Evolutionary conservation across 257 asterid genomes (phyloP).

Genomic region (Solanum paucissectum): DNA sequence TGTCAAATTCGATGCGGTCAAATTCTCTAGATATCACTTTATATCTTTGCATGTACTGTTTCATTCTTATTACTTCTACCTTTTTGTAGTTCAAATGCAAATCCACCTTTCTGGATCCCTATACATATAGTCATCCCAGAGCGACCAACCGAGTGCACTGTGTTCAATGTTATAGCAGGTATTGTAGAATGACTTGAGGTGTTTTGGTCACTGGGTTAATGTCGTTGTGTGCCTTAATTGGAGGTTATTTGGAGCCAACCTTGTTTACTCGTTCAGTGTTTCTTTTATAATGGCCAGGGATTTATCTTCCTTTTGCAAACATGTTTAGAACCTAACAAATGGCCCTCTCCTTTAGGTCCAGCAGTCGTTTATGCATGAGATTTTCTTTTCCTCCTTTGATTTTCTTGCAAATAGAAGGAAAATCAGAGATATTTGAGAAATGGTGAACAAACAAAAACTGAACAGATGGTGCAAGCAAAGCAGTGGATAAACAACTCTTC

Average conservation of each 20-base stretch:
- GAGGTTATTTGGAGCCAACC: no score
- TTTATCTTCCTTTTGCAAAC: neutral
- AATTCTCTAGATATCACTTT: neutral
- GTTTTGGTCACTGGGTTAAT: no score
- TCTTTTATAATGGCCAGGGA: neutral
- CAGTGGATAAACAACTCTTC: neutral
- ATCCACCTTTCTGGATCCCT: slow-evolving; percentile 97
- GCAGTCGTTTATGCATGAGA: neutral
- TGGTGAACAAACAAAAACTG: neutral
- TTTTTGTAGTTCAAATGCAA: slow-evolving; percentile 70
- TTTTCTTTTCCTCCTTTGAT: neutral
- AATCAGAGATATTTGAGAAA: neutral
- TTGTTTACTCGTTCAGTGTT: no score
- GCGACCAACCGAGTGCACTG: slow-evolving; percentile 95
- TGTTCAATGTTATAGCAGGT: slow-evolving; percentile 97
- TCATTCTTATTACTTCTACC: neutral
- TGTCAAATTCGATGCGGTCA: neutral
- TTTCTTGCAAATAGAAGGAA: neutral
- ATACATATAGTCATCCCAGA: slow-evolving; percentile 92
- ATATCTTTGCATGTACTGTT: neutral
- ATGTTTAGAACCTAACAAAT: neutral
- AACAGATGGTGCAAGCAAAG: neutral
- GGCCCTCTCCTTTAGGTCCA: neutral
- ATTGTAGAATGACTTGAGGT: neutral
- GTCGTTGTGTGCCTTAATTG: no score